These are phyloP conservation scores for Senecio squalidus DNA, from an alignment of 140 eudicot species.

Conservation along the genomic window DNA sequence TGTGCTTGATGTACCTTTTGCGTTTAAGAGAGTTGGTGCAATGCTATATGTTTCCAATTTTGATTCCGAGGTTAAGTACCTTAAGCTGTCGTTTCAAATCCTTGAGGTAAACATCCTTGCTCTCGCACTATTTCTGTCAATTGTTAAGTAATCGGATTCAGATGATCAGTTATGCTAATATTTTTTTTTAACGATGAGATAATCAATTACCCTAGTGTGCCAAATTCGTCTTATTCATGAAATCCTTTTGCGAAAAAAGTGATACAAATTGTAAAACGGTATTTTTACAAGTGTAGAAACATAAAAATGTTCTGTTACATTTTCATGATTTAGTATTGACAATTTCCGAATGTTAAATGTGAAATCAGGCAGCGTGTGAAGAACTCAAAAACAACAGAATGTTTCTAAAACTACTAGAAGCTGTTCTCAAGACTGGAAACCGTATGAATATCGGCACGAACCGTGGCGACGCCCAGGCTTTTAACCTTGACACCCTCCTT, in stretches of 20 bases:
- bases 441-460: constrained; percentile 97
- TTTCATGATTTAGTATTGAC: constrained; percentile 1
- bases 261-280: neutral
- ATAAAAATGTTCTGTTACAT: neutral
- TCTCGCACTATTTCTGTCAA: neutral
- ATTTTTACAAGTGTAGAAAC: neutral
- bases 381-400: constrained; percentile 79
- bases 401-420: constrained; percentile 94
- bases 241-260: neutral
- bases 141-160: too few species aligned
- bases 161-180: too few species aligned
- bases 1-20: constrained; percentile 80
- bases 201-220: too few species aligned
- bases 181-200: too few species aligned
- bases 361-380: constrained; percentile 90
- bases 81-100: constrained; percentile 63
- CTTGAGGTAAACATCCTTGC: constrained; percentile 60
- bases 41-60: constrained; percentile 82
- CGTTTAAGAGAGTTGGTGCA: constrained; percentile 77
- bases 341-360: constrained; percentile 2
- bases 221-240: too few species aligned
- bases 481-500: constrained; percentile 92
- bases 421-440: constrained; percentile 97
- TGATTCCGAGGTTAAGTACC: constrained; percentile 84
- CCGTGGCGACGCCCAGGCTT: constrained; percentile 94